A percentile compares a stretch with the other conserved stretches of the same genome.
These are phyloP conservation scores for Xylaria longipes DNA, from an alignment of 495 filamentous ascomycete genomes.

Conservation along the genomic window DNA sequence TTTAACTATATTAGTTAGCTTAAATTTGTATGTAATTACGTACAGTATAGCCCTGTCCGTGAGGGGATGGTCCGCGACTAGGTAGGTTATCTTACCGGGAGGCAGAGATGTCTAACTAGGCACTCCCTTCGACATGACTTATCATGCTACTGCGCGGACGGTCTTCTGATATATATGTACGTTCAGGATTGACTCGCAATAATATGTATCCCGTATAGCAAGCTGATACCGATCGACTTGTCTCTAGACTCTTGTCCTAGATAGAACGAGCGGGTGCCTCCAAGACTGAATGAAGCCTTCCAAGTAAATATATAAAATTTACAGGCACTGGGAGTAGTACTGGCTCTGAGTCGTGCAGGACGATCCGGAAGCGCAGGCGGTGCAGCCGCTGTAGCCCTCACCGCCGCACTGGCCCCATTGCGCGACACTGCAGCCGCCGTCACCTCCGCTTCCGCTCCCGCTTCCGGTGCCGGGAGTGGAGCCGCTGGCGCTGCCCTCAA, in stretches of 20 bases:
- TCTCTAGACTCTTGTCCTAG: background rate
- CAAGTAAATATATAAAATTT: constrained; percentile 30
- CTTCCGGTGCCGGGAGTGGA: background rate
- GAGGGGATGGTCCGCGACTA: too few relatives aligned
- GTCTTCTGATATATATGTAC: background rate
- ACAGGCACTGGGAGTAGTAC: constrained; percentile 56
- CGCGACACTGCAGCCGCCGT: constrained; percentile 22
- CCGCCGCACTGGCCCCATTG: constrained; percentile 58
- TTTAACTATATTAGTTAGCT: too few relatives aligned
- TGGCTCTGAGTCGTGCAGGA: constrained; percentile 50
- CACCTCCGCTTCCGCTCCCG: background rate
- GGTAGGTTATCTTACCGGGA: too few relatives aligned
- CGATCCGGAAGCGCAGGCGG: constrained; percentile 49
- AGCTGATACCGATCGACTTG: background rate
- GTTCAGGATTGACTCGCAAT: background rate
- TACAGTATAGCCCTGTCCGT: too few relatives aligned
- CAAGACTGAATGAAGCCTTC: background rate
- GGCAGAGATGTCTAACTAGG: background rate
- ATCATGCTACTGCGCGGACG: background rate
- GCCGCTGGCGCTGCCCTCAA: background rate
- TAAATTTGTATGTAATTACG: too few relatives aligned
- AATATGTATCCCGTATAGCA: constrained; percentile 3
- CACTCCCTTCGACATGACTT: background rate
- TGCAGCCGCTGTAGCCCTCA: constrained; percentile 49
- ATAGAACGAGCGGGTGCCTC: background rate